Base-by-base conservation (phyloP, 2,329 filamentous ascomycete genomes). In the Trichoderma atroviride region DNA sequence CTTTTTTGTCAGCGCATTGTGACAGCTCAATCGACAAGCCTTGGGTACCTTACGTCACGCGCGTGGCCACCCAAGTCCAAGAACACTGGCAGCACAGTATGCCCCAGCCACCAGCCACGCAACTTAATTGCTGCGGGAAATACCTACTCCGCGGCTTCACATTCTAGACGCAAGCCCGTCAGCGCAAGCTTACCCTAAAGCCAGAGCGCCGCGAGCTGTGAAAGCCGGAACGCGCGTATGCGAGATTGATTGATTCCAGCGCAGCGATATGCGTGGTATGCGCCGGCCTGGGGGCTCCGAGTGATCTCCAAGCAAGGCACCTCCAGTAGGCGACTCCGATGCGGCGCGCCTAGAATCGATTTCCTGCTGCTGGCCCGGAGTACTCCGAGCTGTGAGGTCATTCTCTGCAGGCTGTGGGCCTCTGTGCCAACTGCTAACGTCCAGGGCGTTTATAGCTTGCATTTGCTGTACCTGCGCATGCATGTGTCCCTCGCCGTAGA, bases 111-210 rank as follows among this genome's bases (percentile, higher is more conserved):
- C 57, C 60, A 56, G 52, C 52, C 67, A 57, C 67, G 67, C 58
- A 58, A 57, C 60, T 68, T 47, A 22, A 47, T 64, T 65, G 67
- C 65, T 65, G 67, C 65, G 59, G 59, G 67, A 65, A 69, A 69
- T 35, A 35, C 33, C 31, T 69, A 58, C 16, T 29, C 37, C 52
- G 31, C 24, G 37, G n/a, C 22, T 35, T 13, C 9, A 56, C 50
- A 64, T 64, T 52, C 61, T 53, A 31, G 50, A n/a, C 33, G 27
- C 50, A 64, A 64, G 61, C 63, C 63, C 52, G 53, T 66, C 52
- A 66, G 63, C 63, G 29, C 27, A 27, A 31, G 53, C 64, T 67
- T 67, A 67, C 64, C 64, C 64, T 67, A 24, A 50, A 50, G 47
- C 40, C 40, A 43, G 40, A 7, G 40, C 16, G 19, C 40, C 10